Conservation (phyloP, 495 filamentous ascomycete genomes). For the Neurospora sp. region DNA sequence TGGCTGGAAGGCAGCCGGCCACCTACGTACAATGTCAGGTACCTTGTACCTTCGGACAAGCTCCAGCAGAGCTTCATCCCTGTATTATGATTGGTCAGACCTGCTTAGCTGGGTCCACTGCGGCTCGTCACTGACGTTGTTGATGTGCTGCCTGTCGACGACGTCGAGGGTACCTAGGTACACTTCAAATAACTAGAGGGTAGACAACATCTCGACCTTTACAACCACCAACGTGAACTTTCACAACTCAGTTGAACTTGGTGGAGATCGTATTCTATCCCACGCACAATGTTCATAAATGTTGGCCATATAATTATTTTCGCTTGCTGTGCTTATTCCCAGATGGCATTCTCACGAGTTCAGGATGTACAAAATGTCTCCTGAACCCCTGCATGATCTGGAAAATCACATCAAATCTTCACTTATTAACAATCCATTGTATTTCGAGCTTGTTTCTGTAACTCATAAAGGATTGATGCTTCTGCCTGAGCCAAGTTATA, state of each 20-base stretch:
- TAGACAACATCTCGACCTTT: not conserved
- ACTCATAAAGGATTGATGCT: not conserved
- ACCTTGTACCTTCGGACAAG: conserved; percentile 2
- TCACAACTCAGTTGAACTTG: not conserved
- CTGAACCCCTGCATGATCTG: not conserved
- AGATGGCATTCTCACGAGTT: not conserved
- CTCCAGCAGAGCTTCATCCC: not conserved
- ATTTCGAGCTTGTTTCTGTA: not conserved
- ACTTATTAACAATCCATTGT: not conserved
- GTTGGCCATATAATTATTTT: not conserved
- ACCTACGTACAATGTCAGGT: conserved; percentile 5
- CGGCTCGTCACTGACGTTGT: conserved; percentile 26
- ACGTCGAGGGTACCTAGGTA: not conserved
- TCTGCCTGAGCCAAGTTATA: not conserved
- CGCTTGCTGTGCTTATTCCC: not conserved
- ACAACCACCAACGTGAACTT: not conserved
- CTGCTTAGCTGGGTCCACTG: conserved; percentile 6
- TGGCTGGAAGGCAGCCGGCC: conserved; percentile 8
- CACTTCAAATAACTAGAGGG: not conserved
- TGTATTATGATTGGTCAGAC: not conserved
- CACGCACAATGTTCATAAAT: not conserved
- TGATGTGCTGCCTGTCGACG: conserved; percentile 24
- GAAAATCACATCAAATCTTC: not conserved
- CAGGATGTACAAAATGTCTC: not conserved
- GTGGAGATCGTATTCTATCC: too few relatives aligned